Conservation (phyloP, 2,329 filamentous ascomycete species). For the Fusarium nanum region DNA sequence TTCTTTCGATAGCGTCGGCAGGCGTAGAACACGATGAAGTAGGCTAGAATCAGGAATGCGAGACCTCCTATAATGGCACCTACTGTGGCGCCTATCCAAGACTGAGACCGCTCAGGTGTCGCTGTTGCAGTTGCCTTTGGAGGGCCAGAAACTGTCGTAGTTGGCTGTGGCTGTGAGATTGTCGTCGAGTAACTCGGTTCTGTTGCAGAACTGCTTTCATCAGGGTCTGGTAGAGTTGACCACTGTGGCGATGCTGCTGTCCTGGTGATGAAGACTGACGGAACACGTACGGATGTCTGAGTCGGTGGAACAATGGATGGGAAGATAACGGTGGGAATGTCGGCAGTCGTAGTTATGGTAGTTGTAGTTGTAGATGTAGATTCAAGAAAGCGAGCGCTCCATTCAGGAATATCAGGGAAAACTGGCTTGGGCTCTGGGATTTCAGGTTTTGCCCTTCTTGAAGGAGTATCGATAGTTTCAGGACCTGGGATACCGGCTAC, state of each 20-base stretch:
- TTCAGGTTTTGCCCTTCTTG: background rate
- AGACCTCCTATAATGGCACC: background rate
- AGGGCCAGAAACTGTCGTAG: background rate
- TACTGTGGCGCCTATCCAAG: too few species aligned
- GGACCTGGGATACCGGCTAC: background rate
- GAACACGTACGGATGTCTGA: background rate
- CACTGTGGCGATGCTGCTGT: background rate
- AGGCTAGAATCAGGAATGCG: background rate
- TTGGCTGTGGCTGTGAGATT: background rate
- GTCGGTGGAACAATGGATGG: background rate
- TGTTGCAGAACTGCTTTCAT: background rate
- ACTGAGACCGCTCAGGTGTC: too few species aligned
- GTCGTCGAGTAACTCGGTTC: background rate
- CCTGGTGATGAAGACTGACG: background rate
- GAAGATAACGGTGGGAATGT: background rate
- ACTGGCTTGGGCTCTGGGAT: background rate
- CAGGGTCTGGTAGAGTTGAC: conserved; percentile 1
- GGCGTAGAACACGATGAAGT: background rate
- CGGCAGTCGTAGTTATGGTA: background rate
- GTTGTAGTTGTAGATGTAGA: background rate
- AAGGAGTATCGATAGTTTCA: background rate
- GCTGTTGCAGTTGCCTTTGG: background rate
- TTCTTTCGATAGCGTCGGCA: background rate
- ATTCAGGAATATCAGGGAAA: background rate
- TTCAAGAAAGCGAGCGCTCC: background rate